These are phyloP conservation scores for Hanseniaspora valbyensis DNA, from an alignment of 805 yeast genomes.

Conservation along the genomic window DNA sequence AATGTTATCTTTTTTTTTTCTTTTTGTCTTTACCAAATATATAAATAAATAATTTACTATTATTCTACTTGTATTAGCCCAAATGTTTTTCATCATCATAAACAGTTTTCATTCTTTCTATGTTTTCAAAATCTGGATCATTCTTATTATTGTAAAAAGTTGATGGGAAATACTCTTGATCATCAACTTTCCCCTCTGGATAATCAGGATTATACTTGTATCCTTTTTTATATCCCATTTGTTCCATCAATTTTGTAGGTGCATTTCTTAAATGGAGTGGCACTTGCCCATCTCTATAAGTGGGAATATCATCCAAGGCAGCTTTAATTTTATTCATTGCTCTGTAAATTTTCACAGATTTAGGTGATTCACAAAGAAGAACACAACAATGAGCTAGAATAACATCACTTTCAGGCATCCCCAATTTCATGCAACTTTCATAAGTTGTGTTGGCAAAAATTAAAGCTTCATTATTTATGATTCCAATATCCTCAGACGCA, in stretches of 20 bases:
- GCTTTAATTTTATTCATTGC: constrained; percentile 63
- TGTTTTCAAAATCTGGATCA: constrained; percentile 16
- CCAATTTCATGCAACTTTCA: constrained; percentile 79
- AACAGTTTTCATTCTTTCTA: constrained; percentile 34
- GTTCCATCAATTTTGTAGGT: constrained; percentile 84
- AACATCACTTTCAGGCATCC: constrained; percentile 88
- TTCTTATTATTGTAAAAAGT: constrained; percentile 30
- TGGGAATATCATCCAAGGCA: constrained; percentile 47
- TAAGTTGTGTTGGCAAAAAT: constrained; percentile 82
- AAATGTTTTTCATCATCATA: constrained; percentile 43
- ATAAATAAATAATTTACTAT: background rate
- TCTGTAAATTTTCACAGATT: constrained; percentile 75
- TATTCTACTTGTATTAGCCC: constrained; percentile 29
- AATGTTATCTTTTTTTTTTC: constrained; percentile 1
- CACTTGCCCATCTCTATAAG: constrained; percentile 36
- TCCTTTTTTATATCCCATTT: constrained; percentile 69
- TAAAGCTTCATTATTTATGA: constrained; percentile 67
- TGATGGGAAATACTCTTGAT: constrained; percentile 66
- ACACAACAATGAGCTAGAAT: constrained; percentile 86
- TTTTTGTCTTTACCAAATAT: constrained; percentile 17
- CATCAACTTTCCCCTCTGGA: constrained; percentile 50
- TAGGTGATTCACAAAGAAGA: constrained; percentile 74
- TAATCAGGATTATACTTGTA: constrained; percentile 85
- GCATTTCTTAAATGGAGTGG: constrained; percentile 87
- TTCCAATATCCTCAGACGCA: constrained; percentile 90